Evolutionary conservation across 2,329 filamentous ascomycete genomes (phyloP), one percentile per base, ranked within the genome.

Genomic region (Paracoccidioides brasiliensis): DNA sequence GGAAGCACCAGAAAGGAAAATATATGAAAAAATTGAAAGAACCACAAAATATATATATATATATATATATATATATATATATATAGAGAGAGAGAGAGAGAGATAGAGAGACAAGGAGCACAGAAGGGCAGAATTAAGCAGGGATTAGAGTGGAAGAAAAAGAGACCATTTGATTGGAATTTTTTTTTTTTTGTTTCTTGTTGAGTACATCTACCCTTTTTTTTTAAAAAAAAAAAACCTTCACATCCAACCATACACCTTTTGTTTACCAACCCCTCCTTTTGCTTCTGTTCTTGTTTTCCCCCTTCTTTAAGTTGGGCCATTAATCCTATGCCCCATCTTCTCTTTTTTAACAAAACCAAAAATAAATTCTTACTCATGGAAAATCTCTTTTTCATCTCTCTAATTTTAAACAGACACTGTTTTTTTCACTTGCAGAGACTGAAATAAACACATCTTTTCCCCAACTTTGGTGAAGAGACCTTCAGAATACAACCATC

Each of bases 161-260:
- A 46, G 12, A 14, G 8, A 12, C 32, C 33, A 46, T 46, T 46
- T 45, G 12, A 46, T 46, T 46, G 44, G 44, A 46, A 8, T 45
- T 32, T 45, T 45, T 32, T 33, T 57, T 57, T 51, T 52, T 33
- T 57, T 57, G 48, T 52, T 61, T 57, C 35, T 55, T 55, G 32
- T 55, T 35, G 35, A 35, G 30, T 40, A 46, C 30, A 45, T 33
- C 50, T 52, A 52, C 50, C 43, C 38, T 54, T 62, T 55, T 58
- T 57, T 46, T 49, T 43, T 57, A n/a, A n/a, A n/a, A n/a, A n/a
- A n/a, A n/a, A n/a, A n/a, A n/a, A n/a, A 22, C 22, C 22, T 22
- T 22, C 22, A 22, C 22, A 2, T 22, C 22, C 22, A 22, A 22
- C 22, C 22, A 22, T n/a, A 22, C 22, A 22, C 22, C 22, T 22